Conservation (phyloP, 768 basidiomycete species). For the Termitomyces sp. region DNA sequence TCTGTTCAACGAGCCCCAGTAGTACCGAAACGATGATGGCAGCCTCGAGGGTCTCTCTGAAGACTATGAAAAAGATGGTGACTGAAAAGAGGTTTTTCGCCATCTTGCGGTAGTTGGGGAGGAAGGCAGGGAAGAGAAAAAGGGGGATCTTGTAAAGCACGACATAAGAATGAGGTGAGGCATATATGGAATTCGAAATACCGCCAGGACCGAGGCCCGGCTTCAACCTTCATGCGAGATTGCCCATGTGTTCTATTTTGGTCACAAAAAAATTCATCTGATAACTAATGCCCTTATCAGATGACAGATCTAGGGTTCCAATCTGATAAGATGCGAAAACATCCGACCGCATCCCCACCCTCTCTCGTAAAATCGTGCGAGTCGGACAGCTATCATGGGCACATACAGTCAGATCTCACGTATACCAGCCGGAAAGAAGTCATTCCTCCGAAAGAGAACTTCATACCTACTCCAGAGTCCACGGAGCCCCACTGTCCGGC, state of each 20-base stretch:
- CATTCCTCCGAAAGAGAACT: background rate
- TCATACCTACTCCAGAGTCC: background rate
- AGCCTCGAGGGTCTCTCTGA: slow-evolving; percentile 92
- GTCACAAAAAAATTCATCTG: slow-evolving; percentile 15
- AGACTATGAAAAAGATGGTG: slow-evolving; percentile 95
- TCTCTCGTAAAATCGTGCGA: background rate
- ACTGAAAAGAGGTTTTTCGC: slow-evolving; percentile 77
- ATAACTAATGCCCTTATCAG: slow-evolving; percentile 25
- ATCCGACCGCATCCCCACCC: background rate
- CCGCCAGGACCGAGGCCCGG: background rate
- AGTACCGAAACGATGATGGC: slow-evolving; percentile 91
- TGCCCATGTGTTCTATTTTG: background rate
- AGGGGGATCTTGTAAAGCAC: background rate
- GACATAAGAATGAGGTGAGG: background rate
- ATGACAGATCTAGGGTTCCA: slow-evolving; percentile 19
- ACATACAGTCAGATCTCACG: background rate
- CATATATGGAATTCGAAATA: slow-evolving; percentile 9
- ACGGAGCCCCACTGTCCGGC: background rate
- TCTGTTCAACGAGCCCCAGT: slow-evolving; percentile 87
- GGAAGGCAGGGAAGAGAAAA: slow-evolving; percentile 11
- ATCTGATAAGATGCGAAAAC: slow-evolving; percentile 33
- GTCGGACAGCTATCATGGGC: background rate
- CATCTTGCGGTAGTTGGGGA: slow-evolving; percentile 41
- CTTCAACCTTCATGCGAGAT: background rate
- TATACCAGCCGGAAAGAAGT: background rate